phyloP scores from a whole-genome alignment of 805 yeast genomes.

The Candida nemodendra region DNA sequence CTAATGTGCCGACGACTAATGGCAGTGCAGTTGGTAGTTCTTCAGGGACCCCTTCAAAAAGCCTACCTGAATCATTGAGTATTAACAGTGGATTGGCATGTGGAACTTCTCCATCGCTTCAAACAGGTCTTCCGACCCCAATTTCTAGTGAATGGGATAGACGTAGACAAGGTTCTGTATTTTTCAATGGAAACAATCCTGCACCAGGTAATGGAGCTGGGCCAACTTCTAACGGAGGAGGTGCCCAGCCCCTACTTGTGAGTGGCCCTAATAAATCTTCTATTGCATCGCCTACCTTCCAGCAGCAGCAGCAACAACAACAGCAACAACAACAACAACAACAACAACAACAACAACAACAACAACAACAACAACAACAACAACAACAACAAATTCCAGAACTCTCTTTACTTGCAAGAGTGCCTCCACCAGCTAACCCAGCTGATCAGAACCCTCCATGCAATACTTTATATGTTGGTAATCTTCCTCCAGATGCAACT shows the following conservation, averaged over 20 bases:
- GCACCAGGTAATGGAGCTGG: conserved; percentile 8
- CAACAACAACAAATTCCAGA: conserved; percentile 46
- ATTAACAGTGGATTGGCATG: conserved; percentile 19
- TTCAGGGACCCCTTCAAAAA: conserved; percentile 18
- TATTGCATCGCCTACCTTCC: conserved; percentile 25
- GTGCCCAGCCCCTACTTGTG: conserved; percentile 14
- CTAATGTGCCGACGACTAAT: conserved; percentile 6
- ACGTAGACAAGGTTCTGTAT: conserved; percentile 54
- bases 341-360: conserved; percentile 16
- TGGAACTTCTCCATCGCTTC: conserved; percentile 21
- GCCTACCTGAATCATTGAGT: conserved; percentile 22
- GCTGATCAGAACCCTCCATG: conserved; percentile 99
- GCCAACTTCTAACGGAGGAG: conserved; percentile 13
- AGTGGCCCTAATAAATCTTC: conserved; percentile 20
- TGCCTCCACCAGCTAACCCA: conserved; percentile 93
- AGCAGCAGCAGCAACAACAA: conserved; percentile 19
- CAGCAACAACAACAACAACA: conserved; percentile 23
- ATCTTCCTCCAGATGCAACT: conserved; percentile 94
- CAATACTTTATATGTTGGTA: conserved; percentile 94
- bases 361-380: conserved; percentile 21
- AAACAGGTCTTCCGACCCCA: conserved; percentile 29
- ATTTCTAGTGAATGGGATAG: conserved; percentile 42
- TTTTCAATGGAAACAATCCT: conserved; percentile 37
- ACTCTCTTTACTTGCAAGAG: conserved; percentile 69
- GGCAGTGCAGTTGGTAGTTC: conserved; percentile 5